A percentile compares a stretch with the other conserved stretches of the same genome.
Conservation (phyloP, 805 yeast genomes). For the Candida alai region DNA sequence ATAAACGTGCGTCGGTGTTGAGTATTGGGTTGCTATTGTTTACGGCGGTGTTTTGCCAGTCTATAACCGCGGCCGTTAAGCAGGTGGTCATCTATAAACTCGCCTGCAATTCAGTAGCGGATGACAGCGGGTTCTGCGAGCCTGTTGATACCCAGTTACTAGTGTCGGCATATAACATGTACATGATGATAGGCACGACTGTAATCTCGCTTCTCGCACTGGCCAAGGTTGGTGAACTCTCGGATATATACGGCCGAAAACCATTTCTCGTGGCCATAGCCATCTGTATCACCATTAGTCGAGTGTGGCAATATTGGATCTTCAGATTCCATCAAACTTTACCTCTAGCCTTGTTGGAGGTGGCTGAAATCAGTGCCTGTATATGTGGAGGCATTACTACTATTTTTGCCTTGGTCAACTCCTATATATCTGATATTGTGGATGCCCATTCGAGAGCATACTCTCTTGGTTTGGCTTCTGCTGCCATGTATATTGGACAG, state of each 20-base stretch:
- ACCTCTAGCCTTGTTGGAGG: conserved; percentile 28
- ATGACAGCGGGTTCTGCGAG: conserved; percentile 22
- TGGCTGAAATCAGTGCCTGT: conserved; percentile 40
- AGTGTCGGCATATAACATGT: conserved; percentile 46
- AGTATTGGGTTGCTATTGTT: conserved; percentile 40
- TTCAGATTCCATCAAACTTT: conserved; percentile 20
- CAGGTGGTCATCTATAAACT: conserved; percentile 26
- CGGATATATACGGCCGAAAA: conserved; percentile 32
- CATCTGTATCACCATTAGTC: not conserved
- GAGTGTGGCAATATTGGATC: conserved; percentile 8
- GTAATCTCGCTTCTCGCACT: conserved; percentile 43
- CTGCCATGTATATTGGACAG: conserved; percentile 51
- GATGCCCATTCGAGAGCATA: conserved; percentile 51
- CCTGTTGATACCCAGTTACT: conserved; percentile 27
- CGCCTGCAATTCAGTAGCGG: conserved; percentile 20
- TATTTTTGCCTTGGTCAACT: conserved; percentile 50
- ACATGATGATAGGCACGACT: conserved; percentile 36
- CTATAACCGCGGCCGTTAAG: conserved; percentile 17
- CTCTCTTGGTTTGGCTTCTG: conserved; percentile 50
- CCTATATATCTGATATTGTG: conserved; percentile 70
- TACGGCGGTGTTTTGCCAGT: conserved; percentile 27
- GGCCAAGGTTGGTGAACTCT: conserved; percentile 40
- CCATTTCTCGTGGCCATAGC: conserved; percentile 14
- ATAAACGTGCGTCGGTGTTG: conserved; percentile 48
- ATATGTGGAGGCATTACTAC: conserved; percentile 57